Evolutionary conservation across 2,329 filamentous ascomycete species (phyloP), one percentile per base, ranked within the genome.

Genomic region (Fusarium sp.): DNA sequence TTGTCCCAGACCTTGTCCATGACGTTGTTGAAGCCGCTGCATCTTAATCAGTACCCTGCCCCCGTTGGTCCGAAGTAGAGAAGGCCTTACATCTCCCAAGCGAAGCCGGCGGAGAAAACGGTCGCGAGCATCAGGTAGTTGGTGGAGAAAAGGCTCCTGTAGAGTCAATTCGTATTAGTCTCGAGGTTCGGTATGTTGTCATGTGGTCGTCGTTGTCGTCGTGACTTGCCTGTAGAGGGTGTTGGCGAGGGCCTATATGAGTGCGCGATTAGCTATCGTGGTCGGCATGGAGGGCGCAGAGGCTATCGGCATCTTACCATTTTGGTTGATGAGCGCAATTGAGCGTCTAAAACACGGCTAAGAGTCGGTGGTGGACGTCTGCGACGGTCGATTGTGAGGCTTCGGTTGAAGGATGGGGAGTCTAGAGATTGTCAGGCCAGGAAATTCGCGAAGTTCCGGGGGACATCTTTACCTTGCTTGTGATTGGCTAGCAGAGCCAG

Each of bases 1-100:
- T 82, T 86, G 81, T 99, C 93, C 96, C 96, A 99, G 80, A 97
- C 77, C 80, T 86, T 91, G 83, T 97, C 92, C 82, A 95, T 92
- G 76, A 83, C 82, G 62, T 88, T 88, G 83, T 98, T 94, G 82
- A 93, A 98, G 76, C 86, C 88, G 80, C 96, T 98, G 77, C 77
- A 58, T 47, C 57, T 50, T 71, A 67, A 72, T 82, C 75, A 83
- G 78, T 58, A 70, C 66, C 53, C 51, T 64, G 46, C 60, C 41
- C 58, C 72, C 65, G 57, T 57, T 70, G 51, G 59, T 65, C 58
- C 57, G 65, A 54, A 67, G 44, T 51, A 37, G 57, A 33, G 46
- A 41, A 54, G 69, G 83, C 34, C 92, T 79, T 89, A 99, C 96
- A 99, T 87, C 85, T 98, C 93, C 79, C 97, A 94, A 70, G 87